These are phyloP conservation scores for Silene noctiflora DNA, from an alignment of 179 eudicot species.

Conservation along the genomic window DNA sequence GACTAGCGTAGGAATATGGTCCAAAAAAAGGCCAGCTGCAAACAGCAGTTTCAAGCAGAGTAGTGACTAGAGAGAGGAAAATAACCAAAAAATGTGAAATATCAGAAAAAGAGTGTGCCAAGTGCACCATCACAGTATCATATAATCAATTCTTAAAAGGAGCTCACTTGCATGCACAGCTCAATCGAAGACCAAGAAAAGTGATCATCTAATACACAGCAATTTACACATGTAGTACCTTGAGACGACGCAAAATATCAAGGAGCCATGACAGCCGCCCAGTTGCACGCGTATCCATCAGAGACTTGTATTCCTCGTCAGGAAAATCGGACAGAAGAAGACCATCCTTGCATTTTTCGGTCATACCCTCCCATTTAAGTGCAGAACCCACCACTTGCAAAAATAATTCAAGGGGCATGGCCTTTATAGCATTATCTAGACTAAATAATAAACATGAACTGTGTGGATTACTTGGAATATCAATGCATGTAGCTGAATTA, in stretches of 20 bases:
- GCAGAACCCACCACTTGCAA: conserved; percentile 79
- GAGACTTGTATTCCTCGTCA: conserved; percentile 56
- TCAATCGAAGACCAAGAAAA: conserved; percentile 19
- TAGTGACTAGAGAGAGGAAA: neutral
- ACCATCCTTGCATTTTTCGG: conserved; percentile 68
- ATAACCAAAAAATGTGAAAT: neutral
- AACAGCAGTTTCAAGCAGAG: neutral
- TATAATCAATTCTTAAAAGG: too few species aligned
- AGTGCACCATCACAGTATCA: too few species aligned
- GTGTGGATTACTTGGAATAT: conserved; percentile 62
- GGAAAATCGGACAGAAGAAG: conserved; percentile 76
- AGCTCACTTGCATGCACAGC: neutral
- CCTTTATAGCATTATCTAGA: conserved; percentile 65
- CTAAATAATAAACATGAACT: conserved; percentile 64
- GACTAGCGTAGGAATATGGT: neutral
- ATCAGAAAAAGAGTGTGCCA: neutral
- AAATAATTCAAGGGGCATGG: conserved; percentile 89
- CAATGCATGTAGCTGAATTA: conserved; percentile 44
- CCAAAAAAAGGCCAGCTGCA: neutral
- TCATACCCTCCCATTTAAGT: conserved; percentile 61
- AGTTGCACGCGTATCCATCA: conserved; percentile 76
- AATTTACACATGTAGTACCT: conserved; percentile 39
- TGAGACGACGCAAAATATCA: conserved; percentile 74
- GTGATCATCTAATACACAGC: neutral
- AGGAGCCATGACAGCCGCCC: conserved; percentile 70